Evolutionary conservation across 2,329 filamentous ascomycete genomes (phyloP), one percentile per base, ranked within the genome.

Genomic region (Metarhizium rileyi): DNA sequence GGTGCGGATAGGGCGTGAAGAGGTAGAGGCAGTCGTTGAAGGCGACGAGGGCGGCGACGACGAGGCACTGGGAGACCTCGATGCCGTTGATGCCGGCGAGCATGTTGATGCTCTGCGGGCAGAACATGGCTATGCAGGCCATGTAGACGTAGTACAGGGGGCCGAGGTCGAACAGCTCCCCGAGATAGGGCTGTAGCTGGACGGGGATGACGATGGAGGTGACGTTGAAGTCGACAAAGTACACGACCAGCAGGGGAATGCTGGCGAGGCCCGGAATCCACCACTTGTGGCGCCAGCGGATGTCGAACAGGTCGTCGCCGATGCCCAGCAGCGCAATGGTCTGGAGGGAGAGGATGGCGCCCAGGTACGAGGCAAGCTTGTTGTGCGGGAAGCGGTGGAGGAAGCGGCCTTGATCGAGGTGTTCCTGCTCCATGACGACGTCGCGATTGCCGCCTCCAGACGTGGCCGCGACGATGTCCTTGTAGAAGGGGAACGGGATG

Each of bases 61-160:
- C 87, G 54, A 98, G 74, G 52, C 90, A 96, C 70, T 98, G 93
- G 10, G 86, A 83, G 49, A 97, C 93, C 67, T 98, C 93, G 65
- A 98, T 93, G 49, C 93, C 93, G 67, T 98, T 98, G 68, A 98
- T 88, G n/a, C 93, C 93, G 0, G 93, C 93, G n/a, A 98, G 75
- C 70, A 98, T 98, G 74, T 98, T 98, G 78, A 98, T 98, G 67
- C 89, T 90, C 71, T 98, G 97, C 6, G 93, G 90, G 58, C 90
- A 95, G 73, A 98, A 98, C 67, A 98, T 98, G 64, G 91, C 87
- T 57, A 98, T 80, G 50, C 87, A 85, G 47, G 89, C 88, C 93
- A 98, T 98, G 76, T 97, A 98, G 62, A 84, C 72, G 71, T 98
- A 98, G 78, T 98, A 98, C 50, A 88, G 71, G 64, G 80, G 69